Conservation (phyloP, 2,329 filamentous ascomycete genomes). For the Didymosphaeria variabile region DNA sequence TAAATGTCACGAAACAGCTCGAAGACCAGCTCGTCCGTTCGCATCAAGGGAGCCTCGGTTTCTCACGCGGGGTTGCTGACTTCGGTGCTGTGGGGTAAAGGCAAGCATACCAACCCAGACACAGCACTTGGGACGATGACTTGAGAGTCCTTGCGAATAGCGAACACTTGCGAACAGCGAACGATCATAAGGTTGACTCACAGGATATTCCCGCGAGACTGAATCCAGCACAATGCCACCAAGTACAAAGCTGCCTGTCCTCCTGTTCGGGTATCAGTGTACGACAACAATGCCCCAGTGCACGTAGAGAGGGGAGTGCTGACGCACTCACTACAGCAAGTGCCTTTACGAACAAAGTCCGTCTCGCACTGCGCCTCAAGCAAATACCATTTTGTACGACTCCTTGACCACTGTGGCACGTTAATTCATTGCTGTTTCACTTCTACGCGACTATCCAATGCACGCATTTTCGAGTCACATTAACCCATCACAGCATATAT, state of each 20-base stretch:
- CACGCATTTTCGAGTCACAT: neutral
- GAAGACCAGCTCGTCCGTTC: neutral
- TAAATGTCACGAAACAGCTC: too few species aligned
- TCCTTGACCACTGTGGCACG: too few species aligned
- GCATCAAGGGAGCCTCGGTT: slow-evolving; percentile 1
- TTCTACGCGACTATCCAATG: too few species aligned
- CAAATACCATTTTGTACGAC: slow-evolving; percentile 47
- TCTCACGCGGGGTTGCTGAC: neutral
- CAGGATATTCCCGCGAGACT: neutral
- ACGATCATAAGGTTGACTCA: neutral
- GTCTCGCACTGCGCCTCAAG: slow-evolving; percentile 48
- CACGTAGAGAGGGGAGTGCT: neutral
- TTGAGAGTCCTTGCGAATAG: too few species aligned
- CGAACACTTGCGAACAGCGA: too few species aligned
- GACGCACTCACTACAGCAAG: slow-evolving; percentile 31
- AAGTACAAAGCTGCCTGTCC: slow-evolving; percentile 20
- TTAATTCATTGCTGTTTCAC: too few species aligned
- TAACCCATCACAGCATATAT: slow-evolving; percentile 40
- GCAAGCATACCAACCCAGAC: neutral
- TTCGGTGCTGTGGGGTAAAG: neutral
- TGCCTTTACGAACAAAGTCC: slow-evolving; percentile 50
- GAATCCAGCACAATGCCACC: slow-evolving; percentile 16
- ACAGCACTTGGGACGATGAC: neutral
- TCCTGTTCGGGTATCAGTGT: slow-evolving; percentile 42
- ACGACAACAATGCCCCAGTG: slow-evolving; percentile 5